phyloP scores from a whole-genome alignment of 768 basidiomycete genomes.

The Phaeotremella fagi region DNA sequence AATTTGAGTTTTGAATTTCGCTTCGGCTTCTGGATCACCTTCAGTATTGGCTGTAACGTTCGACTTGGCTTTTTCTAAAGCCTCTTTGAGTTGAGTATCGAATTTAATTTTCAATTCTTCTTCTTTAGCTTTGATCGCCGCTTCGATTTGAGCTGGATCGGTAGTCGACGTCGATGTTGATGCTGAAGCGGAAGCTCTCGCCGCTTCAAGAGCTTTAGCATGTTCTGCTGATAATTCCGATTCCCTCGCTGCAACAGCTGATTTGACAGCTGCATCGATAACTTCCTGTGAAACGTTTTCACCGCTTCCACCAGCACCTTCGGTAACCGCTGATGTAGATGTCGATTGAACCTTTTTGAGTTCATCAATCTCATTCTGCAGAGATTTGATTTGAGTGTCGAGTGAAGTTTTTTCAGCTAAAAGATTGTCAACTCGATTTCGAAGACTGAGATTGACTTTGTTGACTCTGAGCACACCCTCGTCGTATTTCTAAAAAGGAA shows the following conservation, averaged over 20 bases:
- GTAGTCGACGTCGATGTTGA: neutral
- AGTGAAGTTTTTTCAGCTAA: neutral
- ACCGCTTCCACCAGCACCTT: neutral
- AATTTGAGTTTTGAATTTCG: conserved; percentile 19
- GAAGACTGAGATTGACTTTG: conserved; percentile 23
- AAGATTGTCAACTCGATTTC: conserved; percentile 10
- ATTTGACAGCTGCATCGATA: conserved; percentile 37
- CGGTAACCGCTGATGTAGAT: neutral
- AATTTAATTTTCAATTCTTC: conserved; percentile 17
- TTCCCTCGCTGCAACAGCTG: conserved; percentile 33
- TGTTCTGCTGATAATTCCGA: conserved; percentile 28
- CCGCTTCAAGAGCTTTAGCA: conserved; percentile 19
- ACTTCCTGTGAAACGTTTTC: neutral
- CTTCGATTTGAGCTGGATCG: conserved; percentile 1
- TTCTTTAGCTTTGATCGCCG: conserved; percentile 16
- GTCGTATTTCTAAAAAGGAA: conserved; percentile 37
- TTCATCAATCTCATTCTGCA: conserved; percentile 6
- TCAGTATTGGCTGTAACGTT: neutral
- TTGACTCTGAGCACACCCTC: conserved; percentile 36
- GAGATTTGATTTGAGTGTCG: neutral
- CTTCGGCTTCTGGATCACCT: conserved; percentile 8
- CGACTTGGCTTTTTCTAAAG: conserved; percentile 11
- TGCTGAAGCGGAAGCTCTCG: conserved; percentile 1
- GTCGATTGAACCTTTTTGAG: neutral
- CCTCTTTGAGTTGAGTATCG: conserved; percentile 20